Conservation (phyloP, 2,329 filamentous ascomycete species). For the Fusarium albosuccineum region DNA sequence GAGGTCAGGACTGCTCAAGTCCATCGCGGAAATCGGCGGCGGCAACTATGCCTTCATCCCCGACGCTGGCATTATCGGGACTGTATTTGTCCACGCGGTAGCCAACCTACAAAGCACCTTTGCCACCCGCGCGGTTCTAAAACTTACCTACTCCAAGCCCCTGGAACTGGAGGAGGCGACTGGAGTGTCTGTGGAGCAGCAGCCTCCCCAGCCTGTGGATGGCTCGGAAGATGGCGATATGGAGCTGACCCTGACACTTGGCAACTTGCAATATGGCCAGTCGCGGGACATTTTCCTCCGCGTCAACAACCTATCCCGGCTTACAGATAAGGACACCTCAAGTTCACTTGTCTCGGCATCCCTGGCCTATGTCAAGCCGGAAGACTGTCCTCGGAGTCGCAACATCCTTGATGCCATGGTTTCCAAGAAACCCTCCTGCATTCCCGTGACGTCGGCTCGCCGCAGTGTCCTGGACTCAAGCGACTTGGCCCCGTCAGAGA, state of each 20-base stretch:
- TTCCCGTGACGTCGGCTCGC: constrained; percentile 7
- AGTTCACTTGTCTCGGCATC: constrained; percentile 49
- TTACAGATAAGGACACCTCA: constrained; percentile 11
- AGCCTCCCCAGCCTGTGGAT: constrained; percentile 40
- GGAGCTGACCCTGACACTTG: constrained; percentile 57
- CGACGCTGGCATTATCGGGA: constrained; percentile 73
- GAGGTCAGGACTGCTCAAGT: constrained; percentile 66
- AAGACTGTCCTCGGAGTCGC: constrained; percentile 8
- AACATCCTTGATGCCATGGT: constrained; percentile 3
- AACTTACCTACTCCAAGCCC: constrained; percentile 54
- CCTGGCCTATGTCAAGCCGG: constrained; percentile 52
- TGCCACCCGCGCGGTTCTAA: constrained; percentile 61
- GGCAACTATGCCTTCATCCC: constrained; percentile 74
- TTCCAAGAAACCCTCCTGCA: not conserved
- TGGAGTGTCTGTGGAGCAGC: constrained; percentile 55
- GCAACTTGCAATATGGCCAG: constrained; percentile 72
- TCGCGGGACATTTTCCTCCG: constrained; percentile 67
- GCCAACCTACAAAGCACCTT: constrained; percentile 72
- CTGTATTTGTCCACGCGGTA: constrained; percentile 72
- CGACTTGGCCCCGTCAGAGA: constrained; percentile 49
- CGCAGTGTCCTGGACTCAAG: constrained; percentile 39
- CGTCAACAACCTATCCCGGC: constrained; percentile 43
- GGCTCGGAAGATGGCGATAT: constrained; percentile 22
- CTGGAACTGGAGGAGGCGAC: constrained; percentile 56
- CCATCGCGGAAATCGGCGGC: constrained; percentile 68